phyloP scores from a whole-genome alignment of 768 basidiomycete genomes.

The Lentinula guzmanii region DNA sequence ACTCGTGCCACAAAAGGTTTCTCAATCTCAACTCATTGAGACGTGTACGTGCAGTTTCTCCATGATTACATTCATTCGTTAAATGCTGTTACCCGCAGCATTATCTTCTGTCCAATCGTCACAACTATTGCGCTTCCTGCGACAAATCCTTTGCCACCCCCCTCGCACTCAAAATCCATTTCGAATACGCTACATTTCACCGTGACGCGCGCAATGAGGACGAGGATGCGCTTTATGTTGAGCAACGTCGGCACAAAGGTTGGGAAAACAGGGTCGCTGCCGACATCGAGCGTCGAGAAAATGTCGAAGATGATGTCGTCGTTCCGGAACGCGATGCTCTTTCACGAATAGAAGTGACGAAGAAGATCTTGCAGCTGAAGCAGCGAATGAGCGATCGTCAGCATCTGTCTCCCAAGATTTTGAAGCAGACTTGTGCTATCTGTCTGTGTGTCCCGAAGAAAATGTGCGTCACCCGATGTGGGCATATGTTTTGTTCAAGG shows the following conservation, averaged over 20 bases:
- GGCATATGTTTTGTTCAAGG: constrained; percentile 27
- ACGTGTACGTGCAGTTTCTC: constrained; percentile 15
- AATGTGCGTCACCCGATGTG: constrained; percentile 23
- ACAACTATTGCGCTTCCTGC: constrained; percentile 26
- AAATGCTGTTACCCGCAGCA: constrained; percentile 16
- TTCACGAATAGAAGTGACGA: neutral
- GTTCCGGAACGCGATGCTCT: constrained; percentile 4
- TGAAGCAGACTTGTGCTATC: constrained; percentile 21
- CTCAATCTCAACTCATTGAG: constrained; percentile 25
- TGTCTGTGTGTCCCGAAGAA: constrained; percentile 19
- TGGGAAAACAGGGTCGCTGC: constrained; percentile 26
- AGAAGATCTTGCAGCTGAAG: neutral
- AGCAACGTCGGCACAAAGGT: constrained; percentile 15
- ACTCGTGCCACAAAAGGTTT: constrained; percentile 21
- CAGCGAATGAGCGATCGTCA: neutral
- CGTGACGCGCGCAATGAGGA: constrained; percentile 11
- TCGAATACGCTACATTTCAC: constrained; percentile 22
- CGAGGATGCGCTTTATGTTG: constrained; percentile 6
- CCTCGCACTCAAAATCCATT: constrained; percentile 22
- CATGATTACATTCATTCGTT: neutral
- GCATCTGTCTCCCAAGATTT: neutral
- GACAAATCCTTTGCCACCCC: constrained; percentile 20
- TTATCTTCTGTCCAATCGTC: constrained; percentile 19
- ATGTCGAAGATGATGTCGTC: constrained; percentile 14
- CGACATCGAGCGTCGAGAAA: constrained; percentile 16